These are phyloP conservation scores for Paradendryphiella salina DNA, from an alignment of 2,329 filamentous ascomycete species.

Conservation along the genomic window DNA sequence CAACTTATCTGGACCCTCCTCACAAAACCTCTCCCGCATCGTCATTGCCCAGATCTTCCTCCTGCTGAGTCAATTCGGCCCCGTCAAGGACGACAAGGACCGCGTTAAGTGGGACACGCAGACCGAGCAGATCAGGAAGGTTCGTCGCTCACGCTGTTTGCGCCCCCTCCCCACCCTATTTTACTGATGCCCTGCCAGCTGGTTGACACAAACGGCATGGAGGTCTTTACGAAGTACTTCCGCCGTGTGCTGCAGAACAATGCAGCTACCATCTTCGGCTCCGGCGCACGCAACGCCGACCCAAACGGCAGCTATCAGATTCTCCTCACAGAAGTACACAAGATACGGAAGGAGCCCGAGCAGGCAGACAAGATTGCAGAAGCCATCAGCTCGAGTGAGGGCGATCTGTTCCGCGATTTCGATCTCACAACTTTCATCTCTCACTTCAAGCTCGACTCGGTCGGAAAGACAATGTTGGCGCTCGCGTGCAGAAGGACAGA, in stretches of 20 bases:
- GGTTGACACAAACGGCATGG: slow-evolving; percentile 98
- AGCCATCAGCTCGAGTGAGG: slow-evolving; percentile 84
- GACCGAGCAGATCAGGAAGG: slow-evolving; percentile 88
- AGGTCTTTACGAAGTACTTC: slow-evolving; percentile 96
- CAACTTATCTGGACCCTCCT: slow-evolving; percentile 49
- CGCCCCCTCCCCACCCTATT: slow-evolving; percentile 2
- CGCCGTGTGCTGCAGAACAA: slow-evolving; percentile 89
- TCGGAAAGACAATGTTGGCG: slow-evolving; percentile 85
- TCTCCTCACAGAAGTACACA: slow-evolving; percentile 80
- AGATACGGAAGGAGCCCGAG: slow-evolving; percentile 76
- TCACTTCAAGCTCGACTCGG: slow-evolving; percentile 88
- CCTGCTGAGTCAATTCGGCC: slow-evolving; percentile 69
- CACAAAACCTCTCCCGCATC: slow-evolving; percentile 74
- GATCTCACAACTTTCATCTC: slow-evolving; percentile 95
- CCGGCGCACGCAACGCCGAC: slow-evolving; percentile 70
- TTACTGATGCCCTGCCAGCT: slow-evolving; percentile 61
- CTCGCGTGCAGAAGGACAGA: slow-evolving; percentile 85
- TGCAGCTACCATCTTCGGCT: slow-evolving; percentile 87
- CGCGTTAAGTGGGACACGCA: slow-evolving; percentile 90
- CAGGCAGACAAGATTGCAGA: slow-evolving; percentile 92
- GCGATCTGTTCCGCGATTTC: slow-evolving; percentile 93
- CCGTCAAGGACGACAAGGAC: slow-evolving; percentile 92
- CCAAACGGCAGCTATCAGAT: slow-evolving; percentile 83
- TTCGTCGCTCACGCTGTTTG: slow-evolving; percentile 50
- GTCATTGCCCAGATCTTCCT: slow-evolving; percentile 95